Evolutionary conservation across 805 yeast species (phyloP).

Genomic region (Saccharomycopsis sp.): DNA sequence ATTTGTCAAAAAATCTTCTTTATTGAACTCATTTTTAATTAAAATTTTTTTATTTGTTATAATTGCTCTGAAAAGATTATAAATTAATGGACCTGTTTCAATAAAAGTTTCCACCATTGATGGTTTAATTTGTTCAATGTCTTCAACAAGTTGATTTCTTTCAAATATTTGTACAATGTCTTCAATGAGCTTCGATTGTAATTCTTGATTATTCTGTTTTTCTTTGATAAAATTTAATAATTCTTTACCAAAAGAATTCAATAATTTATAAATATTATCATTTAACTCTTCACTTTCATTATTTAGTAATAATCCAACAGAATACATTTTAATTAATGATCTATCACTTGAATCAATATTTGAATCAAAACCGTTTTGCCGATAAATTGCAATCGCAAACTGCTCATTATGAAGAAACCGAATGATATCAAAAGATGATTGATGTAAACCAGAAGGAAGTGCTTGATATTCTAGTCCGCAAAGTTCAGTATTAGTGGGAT

Average conservation of each 20-base stretch:
- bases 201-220: background rate
- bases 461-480: conserved; percentile 9
- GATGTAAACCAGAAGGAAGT: conserved; percentile 17
- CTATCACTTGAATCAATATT: conserved; percentile 9
- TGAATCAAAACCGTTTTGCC: conserved; percentile 15
- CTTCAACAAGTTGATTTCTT: background rate
- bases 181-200: background rate
- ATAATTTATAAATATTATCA: background rate
- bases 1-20: background rate
- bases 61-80: conserved; percentile 5
- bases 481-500: no score
- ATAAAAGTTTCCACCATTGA: background rate
- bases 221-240: background rate
- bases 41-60: conserved; percentile 7
- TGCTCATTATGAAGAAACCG: conserved; percentile 2
- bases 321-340: conserved; percentile 10
- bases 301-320: conserved; percentile 9
- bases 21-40: conserved; percentile 9
- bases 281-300: background rate
- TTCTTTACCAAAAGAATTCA: background rate
- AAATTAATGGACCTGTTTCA: conserved; percentile 7
- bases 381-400: conserved; percentile 9
- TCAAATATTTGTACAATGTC: background rate
- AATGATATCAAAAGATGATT: conserved; percentile 6
- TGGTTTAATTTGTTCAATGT: background rate